These are phyloP conservation scores for Scenedesmus sp. DNA, from an alignment of 163 green algal species.

Conservation along the genomic window DNA sequence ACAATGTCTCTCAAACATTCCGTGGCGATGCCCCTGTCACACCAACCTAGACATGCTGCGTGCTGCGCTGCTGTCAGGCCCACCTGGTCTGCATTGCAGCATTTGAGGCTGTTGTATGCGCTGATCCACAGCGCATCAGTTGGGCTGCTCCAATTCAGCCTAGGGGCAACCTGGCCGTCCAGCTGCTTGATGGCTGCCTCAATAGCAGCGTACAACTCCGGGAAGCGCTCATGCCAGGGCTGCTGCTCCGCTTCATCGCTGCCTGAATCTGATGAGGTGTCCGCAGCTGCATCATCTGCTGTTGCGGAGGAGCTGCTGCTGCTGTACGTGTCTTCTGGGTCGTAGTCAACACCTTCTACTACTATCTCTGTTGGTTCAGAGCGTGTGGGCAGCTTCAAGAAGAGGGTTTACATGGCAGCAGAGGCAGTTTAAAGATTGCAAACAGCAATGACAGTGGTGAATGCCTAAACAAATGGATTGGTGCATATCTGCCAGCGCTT, in stretches of 20 bases:
- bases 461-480: neutral
- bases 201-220: conserved; percentile 62
- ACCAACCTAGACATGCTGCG: neutral
- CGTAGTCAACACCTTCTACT: conserved; percentile 36
- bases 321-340: conserved; percentile 30
- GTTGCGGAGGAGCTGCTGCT: neutral
- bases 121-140: conserved; percentile 94
- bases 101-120: conserved; percentile 70
- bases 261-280: conserved; percentile 14
- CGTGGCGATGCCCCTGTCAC: neutral
- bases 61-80: neutral
- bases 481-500: neutral
- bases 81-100: conserved; percentile 85
- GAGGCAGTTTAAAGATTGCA: neutral
- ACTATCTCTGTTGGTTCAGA: conserved; percentile 17
- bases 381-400: conserved; percentile 27
- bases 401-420: neutral
- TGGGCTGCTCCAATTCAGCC: conserved; percentile 95
- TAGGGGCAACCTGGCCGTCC: conserved; percentile 88
- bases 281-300: neutral
- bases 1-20: neutral
- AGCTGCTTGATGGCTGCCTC: conserved; percentile 76
- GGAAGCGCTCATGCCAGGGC: conserved; percentile 67
- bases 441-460: neutral
- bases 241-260: conserved; percentile 52